Evolutionary conservation across 2,329 filamentous ascomycete species (phyloP).

Genomic region (Venturia nashicola): DNA sequence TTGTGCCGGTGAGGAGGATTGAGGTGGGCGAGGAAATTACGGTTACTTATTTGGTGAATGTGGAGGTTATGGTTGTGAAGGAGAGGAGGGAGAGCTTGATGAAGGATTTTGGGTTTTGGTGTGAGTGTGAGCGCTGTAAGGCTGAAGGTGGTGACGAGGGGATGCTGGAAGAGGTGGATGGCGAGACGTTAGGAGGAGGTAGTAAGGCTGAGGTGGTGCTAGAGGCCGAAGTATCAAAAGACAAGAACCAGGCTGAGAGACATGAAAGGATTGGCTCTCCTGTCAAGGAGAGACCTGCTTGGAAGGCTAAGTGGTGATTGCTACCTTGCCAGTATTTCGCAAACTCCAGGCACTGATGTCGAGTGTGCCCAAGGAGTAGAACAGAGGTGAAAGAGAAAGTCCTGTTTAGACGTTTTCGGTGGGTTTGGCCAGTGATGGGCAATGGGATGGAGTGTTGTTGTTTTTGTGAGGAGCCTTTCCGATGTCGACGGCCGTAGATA

Average conservation of each 20-base stretch:
- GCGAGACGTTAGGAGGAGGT: not conserved
- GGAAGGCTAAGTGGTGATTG: not conserved
- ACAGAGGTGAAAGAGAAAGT: slow-evolving; percentile 30
- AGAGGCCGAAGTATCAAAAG: not conserved
- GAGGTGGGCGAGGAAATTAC: not conserved
- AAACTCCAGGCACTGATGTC: slow-evolving; percentile 27
- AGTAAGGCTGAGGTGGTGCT: not conserved
- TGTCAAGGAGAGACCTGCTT: not conserved
- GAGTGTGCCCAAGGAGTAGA: slow-evolving; percentile 23
- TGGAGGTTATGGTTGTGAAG: not conserved
- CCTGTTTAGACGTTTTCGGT: slow-evolving; percentile 27
- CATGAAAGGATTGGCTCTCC: not conserved
- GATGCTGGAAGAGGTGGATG: not conserved
- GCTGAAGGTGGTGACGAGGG: not conserved
- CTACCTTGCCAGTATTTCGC: slow-evolving; percentile 31
- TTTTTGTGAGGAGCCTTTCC: too few species aligned
- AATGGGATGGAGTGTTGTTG: too few species aligned
- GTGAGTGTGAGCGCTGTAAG: not conserved
- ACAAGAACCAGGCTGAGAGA: not conserved
- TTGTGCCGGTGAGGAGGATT: not conserved
- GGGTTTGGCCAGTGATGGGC: not conserved
- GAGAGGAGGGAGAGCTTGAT: not conserved
- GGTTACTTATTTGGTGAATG: not conserved
- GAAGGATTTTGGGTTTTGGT: not conserved
- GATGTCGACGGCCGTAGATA: not conserved